Evolutionary conservation across 176 grass and related monocot species (phyloP).

Genomic region (Pontederia crassipes): DNA sequence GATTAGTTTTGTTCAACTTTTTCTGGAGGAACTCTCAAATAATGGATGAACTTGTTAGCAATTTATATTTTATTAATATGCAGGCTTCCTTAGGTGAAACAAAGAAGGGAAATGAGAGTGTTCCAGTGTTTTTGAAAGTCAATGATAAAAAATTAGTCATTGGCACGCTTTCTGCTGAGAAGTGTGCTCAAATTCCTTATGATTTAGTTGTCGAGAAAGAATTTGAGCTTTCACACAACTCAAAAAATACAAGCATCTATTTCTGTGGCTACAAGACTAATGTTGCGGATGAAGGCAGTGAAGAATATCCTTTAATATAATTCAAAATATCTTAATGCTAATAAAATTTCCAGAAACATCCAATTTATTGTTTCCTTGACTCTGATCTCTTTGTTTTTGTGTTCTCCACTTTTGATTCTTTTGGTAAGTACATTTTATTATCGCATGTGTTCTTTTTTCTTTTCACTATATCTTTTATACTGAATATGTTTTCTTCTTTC

Average conservation of each 20-base stretch:
- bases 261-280: constrained; percentile 73
- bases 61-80: not conserved
- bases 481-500: not conserved
- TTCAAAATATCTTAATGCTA: not conserved
- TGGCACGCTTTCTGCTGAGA: constrained; percentile 53
- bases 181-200: constrained; percentile 51
- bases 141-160: constrained; percentile 47
- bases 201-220: constrained; percentile 86
- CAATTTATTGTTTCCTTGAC: constrained; percentile 4
- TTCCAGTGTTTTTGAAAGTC: constrained; percentile 43
- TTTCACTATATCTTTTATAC: constrained; percentile 1
- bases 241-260: constrained; percentile 54
- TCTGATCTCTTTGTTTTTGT: not conserved
- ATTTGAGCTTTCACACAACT: constrained; percentile 78
- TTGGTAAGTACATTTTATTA: not conserved
- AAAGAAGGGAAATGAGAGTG: constrained; percentile 35
- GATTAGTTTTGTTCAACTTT: not conserved
- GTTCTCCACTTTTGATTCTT: not conserved
- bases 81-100: constrained; percentile 57
- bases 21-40: no score
- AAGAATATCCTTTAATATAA: constrained; percentile 44
- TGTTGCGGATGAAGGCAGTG: constrained; percentile 28
- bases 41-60: not conserved
- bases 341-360: not conserved
- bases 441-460: not conserved